Base-by-base conservation (phyloP, 805 yeast species). In the Yarrowia sp. region DNA sequence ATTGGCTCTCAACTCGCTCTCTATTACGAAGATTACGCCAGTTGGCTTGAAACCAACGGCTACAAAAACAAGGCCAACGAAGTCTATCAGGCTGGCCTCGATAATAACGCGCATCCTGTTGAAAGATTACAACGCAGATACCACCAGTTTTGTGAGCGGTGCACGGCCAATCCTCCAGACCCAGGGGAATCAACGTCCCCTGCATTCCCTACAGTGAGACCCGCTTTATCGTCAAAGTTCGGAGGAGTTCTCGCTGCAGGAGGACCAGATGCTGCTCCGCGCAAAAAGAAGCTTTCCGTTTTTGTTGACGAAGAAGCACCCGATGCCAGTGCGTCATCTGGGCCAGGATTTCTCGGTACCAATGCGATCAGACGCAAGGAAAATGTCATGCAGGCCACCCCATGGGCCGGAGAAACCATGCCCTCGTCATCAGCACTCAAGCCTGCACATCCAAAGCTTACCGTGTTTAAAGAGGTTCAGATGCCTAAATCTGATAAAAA, bases 21-120 rank as follows among this genome's bases (percentile, higher is more conserved):
- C 19, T 92, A 82, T 72, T 93, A 92, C 71, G 97, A 91, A 71
- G 88, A 84, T 66, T 90, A 89, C 76, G 90, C 96, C 0, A 79
- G 80, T 33, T 83, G 77, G 65, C 74, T 88, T 65, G 96, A 89
- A 71, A 49, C 77, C 0, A 75, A 74, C 17, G 80, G 81, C 21
- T 80, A 83, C 65, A 48, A 66, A 24, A 69, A 70, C 2, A 87
- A 85, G 65, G 96, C 96, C 0, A 77, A 77, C 2, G 82, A 82
- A 62, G 83, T 90, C 0, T 87, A 80, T 69, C 77, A 78, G 59
- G 74, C 80, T 65, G 96, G 96, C 0, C 70, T 92, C 1, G 78
- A 79, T 36, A 72, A 75, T 3, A 74, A 78, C 16, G 96, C 97
- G 1, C 79, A 90, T 69, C 98, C 98, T 0, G 54, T 80, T 1